These are phyloP conservation scores for Trypanosoma melophagium DNA, from an alignment of 208 protist species.

Conservation along the genomic window DNA sequence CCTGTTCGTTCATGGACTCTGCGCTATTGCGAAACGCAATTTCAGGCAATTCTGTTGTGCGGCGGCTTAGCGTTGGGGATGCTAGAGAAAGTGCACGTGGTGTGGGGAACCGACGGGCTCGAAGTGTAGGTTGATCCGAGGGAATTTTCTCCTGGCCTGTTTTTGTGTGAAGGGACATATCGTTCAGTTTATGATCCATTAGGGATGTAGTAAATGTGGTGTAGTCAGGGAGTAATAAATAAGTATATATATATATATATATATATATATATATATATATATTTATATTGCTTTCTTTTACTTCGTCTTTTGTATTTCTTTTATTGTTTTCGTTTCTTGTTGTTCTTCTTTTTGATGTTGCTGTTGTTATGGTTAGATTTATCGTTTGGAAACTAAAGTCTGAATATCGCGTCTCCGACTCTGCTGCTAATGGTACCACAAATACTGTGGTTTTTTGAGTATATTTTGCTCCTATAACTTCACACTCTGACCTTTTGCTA, in stretches of 20 bases:
- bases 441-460: too few relatives aligned
- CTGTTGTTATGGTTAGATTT: conserved; percentile 6
- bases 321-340: conserved; percentile 3
- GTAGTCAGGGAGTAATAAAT: too few relatives aligned
- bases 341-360: conserved; percentile 7
- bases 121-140: background rate
- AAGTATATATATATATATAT: too few relatives aligned
- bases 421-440: too few relatives aligned
- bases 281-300: too few relatives aligned
- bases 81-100: background rate
- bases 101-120: conserved; percentile 16
- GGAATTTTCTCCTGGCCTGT: background rate
- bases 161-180: too few relatives aligned
- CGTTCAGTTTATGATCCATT: too few relatives aligned
- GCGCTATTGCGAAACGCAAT: background rate
- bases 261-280: too few relatives aligned
- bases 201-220: too few relatives aligned
- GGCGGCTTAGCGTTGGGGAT: background rate
- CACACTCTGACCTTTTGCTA: too few relatives aligned
- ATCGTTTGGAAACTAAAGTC: background rate
- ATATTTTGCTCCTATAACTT: too few relatives aligned
- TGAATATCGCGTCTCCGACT: background rate
- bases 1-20: conserved; percentile 11
- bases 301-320: conserved; percentile 17
- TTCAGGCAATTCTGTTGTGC: background rate